phyloP scores from a whole-genome alignment of 306 rosid species.

The Crataegus laevigata region DNA sequence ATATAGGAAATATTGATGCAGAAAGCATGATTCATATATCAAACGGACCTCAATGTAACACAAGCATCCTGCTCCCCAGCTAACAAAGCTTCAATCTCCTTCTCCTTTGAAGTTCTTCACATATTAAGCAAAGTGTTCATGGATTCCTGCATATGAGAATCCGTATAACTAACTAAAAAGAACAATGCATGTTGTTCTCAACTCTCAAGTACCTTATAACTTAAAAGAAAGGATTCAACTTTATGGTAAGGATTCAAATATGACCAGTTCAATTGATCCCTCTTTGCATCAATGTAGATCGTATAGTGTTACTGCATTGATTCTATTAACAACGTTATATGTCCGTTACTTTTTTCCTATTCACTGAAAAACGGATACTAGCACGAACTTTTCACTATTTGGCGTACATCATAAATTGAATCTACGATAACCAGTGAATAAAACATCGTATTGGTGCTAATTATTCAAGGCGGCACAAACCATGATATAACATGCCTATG shows the following conservation, averaged over 20 bases:
- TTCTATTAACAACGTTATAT: neutral
- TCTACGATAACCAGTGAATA: neutral
- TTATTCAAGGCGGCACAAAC: constrained; percentile 2
- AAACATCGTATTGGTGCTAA: neutral
- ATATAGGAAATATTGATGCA: neutral
- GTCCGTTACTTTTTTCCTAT: neutral
- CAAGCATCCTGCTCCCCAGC: constrained; percentile 81
- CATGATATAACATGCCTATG: constrained; percentile 65
- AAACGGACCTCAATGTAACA: constrained; percentile 85
- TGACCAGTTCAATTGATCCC: neutral
- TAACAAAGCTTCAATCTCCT: constrained; percentile 88
- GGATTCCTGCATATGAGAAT: constrained; percentile 58
- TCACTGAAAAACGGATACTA: neutral
- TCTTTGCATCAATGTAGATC: neutral
- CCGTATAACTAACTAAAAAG: constrained; percentile 14
- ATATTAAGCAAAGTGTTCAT: constrained; percentile 53
- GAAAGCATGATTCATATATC: neutral
- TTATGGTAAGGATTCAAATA: neutral
- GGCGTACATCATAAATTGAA: neutral
- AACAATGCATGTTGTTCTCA: neutral
- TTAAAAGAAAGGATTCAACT: constrained; percentile 5
- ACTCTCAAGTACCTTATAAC: constrained; percentile 9
- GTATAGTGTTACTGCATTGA: neutral
- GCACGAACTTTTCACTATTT: neutral
- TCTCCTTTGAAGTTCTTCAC: constrained; percentile 75